Evolutionary conservation across 345 rosid genomes (phyloP).

Genomic region (Acer negundo): DNA sequence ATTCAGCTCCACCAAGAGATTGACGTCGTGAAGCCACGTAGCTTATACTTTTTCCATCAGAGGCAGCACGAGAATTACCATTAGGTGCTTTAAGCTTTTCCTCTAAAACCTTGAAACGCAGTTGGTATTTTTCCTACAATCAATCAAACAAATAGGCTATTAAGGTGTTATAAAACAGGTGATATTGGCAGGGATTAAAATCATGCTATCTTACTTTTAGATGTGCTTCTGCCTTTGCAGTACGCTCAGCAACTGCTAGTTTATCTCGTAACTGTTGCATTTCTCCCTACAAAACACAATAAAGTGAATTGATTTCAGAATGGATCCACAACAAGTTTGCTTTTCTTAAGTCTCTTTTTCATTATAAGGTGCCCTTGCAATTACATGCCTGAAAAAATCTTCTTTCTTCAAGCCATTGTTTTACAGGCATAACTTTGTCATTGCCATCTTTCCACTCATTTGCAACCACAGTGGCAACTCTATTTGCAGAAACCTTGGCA

Average conservation of each 20-base stretch:
- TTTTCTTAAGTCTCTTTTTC: background rate
- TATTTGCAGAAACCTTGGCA: conserved; percentile 93
- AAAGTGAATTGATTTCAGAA: background rate
- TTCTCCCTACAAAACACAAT: conserved; percentile 64
- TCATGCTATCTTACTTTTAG: conserved; percentile 54
- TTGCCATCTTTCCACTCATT: conserved; percentile 96
- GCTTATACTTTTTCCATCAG: conserved; percentile 71
- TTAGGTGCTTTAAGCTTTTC: conserved; percentile 78
- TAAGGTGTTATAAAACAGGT: background rate
- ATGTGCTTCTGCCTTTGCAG: conserved; percentile 97
- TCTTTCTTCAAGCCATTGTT: conserved; percentile 97
- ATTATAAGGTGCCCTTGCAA: conserved; percentile 13
- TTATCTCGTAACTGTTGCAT: conserved; percentile 97
- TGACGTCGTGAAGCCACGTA: conserved; percentile 90
- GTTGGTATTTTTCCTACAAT: conserved; percentile 75
- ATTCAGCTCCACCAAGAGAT: conserved; percentile 87
- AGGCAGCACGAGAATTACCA: conserved; percentile 47
- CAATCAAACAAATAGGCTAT: conserved; percentile 3
- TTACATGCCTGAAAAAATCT: conserved; percentile 80
- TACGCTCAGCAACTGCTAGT: conserved; percentile 74
- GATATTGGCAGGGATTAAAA: conserved; percentile 14
- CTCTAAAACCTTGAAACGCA: conserved; percentile 91
- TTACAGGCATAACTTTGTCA: conserved; percentile 99
- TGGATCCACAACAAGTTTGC: background rate
- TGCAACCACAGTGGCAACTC: conserved; percentile 96